Percentiles rank a stretch among this genome's conserved stretches.
Evolutionary conservation across 2,329 filamentous ascomycete species (phyloP).

Genomic region (Graphiopsis chlorocephala): DNA sequence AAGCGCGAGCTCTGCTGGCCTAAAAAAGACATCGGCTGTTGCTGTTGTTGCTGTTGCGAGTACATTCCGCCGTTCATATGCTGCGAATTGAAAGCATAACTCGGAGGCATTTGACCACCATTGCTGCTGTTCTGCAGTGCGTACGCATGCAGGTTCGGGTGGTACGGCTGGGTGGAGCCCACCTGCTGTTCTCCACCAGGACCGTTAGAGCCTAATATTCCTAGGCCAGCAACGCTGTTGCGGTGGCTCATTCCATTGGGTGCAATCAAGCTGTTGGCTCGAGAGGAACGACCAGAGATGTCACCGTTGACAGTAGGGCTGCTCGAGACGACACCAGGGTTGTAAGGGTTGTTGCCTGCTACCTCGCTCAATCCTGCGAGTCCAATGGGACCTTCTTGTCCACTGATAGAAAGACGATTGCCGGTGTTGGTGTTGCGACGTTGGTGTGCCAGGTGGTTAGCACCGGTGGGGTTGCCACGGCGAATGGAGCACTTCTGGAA

Average conservation of each 20-base stretch:
- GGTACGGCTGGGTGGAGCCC: constrained; percentile 29
- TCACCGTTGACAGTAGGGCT: constrained; percentile 38
- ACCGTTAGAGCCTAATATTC: constrained; percentile 32
- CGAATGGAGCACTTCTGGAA: constrained; percentile 99
- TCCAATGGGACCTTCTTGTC: constrained; percentile 36
- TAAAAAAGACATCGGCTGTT: constrained; percentile 37
- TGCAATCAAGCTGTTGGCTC: constrained; percentile 49
- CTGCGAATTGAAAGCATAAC: constrained; percentile 30
- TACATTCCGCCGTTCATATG: constrained; percentile 33
- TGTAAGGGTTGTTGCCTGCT: constrained; percentile 29
- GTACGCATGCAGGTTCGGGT: constrained; percentile 33
- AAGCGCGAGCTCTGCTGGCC: constrained; percentile 38
- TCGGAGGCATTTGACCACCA: constrained; percentile 28
- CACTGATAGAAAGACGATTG: constrained; percentile 36
- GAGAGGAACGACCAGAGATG: constrained; percentile 48
- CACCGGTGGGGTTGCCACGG: constrained; percentile 90
- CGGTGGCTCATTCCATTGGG: constrained; percentile 36
- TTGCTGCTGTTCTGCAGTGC: constrained; percentile 33
- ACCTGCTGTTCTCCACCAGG: constrained; percentile 27
- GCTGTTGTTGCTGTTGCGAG: constrained; percentile 25
- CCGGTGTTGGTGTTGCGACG: constrained; percentile 44
- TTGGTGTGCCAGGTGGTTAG: constrained; percentile 83
- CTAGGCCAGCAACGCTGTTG: constrained; percentile 33
- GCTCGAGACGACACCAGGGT: constrained; percentile 30
- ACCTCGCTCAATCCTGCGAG: constrained; percentile 36